Percentiles rank a stretch among this genome's conserved stretches.
These are phyloP conservation scores for Talaromyces albobiverticillius DNA, from an alignment of 2,329 filamentous ascomycete genomes.

Conservation along the genomic window DNA sequence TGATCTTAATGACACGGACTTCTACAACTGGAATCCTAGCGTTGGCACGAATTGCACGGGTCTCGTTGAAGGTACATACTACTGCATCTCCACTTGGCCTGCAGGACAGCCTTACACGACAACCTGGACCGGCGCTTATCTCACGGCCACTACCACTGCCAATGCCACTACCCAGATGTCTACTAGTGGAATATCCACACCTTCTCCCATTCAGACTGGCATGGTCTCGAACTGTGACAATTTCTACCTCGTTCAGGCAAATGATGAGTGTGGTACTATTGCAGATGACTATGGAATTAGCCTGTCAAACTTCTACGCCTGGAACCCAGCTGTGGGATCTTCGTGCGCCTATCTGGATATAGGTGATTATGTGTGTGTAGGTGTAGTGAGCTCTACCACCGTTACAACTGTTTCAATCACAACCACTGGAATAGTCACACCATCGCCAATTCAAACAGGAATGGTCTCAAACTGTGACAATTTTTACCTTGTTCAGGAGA, in stretches of 20 bases:
- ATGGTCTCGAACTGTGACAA: not conserved
- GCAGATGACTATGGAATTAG: not conserved
- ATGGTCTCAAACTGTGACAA: slow-evolving; percentile 1
- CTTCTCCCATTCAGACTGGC: not conserved
- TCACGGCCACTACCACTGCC: not conserved
- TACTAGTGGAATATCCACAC: not conserved
- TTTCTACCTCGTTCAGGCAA: not conserved
- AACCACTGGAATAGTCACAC: not conserved
- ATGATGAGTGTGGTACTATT: not conserved
- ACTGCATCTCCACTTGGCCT: slow-evolving; percentile 17
- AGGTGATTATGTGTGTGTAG: not conserved
- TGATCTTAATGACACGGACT: not conserved
- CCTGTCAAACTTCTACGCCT: not conserved
- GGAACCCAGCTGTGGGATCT: not conserved
- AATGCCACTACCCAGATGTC: not conserved
- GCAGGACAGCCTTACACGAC: not conserved
- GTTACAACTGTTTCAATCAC: not conserved
- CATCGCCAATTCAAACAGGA: not conserved
- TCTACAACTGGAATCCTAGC: slow-evolving; percentile 24
- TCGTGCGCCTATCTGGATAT: not conserved
- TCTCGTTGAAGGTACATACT: slow-evolving; percentile 21
- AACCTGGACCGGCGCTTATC: not conserved
- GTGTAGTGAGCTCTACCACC: not conserved
- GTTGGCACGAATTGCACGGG: slow-evolving; percentile 24
- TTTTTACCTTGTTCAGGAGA: not conserved